Conservation (phyloP, 495 filamentous ascomycete genomes). For the Annulohypoxylon bovei region DNA sequence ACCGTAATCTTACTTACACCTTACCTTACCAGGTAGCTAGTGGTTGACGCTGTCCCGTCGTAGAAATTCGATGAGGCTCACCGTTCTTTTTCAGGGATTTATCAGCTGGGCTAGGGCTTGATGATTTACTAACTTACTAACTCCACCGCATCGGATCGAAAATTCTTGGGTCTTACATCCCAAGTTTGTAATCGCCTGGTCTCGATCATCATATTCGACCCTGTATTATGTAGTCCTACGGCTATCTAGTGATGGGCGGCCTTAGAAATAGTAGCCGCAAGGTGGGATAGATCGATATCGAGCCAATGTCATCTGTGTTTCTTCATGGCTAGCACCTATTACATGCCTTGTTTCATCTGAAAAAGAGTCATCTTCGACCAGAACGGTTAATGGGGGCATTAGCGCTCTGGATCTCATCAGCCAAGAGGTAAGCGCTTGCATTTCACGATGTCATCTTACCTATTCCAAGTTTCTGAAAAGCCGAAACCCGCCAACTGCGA, state of each 20-base stretch:
- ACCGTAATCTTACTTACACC: conserved; percentile 16
- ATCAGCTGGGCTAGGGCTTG: conserved; percentile 38
- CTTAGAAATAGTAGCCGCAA: background rate
- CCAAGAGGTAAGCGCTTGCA: conserved; percentile 13
- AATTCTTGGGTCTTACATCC: conserved; percentile 13
- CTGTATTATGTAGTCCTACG: background rate
- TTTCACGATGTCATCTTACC: conserved; percentile 13
- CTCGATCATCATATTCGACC: background rate
- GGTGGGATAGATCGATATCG: background rate
- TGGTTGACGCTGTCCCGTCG: background rate
- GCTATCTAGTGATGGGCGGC: background rate
- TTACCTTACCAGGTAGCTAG: background rate
- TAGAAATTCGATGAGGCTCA: conserved; percentile 19
- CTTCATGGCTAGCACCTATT: background rate
- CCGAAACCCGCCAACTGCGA: background rate
- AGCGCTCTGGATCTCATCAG: conserved; percentile 6
- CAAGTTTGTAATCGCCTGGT: conserved; percentile 8
- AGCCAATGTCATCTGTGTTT: background rate
- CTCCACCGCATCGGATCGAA: conserved; percentile 28
- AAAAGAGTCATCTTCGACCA: conserved; percentile 9
- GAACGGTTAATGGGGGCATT: conserved; percentile 4
- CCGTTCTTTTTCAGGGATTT: conserved; percentile 32
- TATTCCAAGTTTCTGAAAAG: background rate
- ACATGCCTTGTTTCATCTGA: background rate
- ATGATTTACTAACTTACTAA: conserved; percentile 14